Evolutionary conservation across 2,329 filamentous ascomycete species (phyloP), one percentile per base, ranked within the genome.

Genomic region (Rhynchosporium agropyri): DNA sequence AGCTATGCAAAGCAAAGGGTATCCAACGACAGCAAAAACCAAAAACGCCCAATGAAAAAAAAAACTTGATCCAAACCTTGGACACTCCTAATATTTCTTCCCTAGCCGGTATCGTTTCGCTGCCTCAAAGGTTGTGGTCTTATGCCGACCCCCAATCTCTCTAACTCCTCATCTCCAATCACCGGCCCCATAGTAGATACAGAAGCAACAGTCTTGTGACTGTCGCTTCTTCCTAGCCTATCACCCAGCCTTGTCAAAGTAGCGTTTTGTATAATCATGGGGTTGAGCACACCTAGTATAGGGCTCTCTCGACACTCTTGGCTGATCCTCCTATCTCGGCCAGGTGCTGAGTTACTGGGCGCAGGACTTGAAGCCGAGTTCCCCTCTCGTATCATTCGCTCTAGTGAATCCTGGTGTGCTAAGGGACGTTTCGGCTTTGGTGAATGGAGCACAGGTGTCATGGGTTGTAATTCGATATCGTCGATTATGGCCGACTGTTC

Each of bases 91-190:
- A 12, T 6, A 4, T 26, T 2, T 28, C 36, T 42, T 7, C 2
- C 51, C 15, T 3, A 36, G 3, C 12, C 8, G 28, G 33, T 40
- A 5, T 9, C 2, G 6, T 40, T 20, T 28, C 56, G 56, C 8
- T 50, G 13, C 45, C 56, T 50, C n/a, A 58, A 20, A 5, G 58
- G 58, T 20, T 43, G 58, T 6, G 58, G 58, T 28, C 33, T 53
- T 50, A 46, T 36, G 31, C 70, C 70, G 7, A 72, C 63, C 5
- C 69, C 68, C 29, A 71, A 48, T n/a, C 63, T 58, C 8, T 71
- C 68, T 38, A 70, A 53, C n/a, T 70, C 69, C 2, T 59, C 65
- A 51, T 72, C 69, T 55, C 65, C 67, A 28, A 70, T 51, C 9
- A 69, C 42, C 12, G 49, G 60, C 26, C 60, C 65, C 56, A 67